Base-by-base conservation (phyloP, 257 asterid genomes). In the Lavandula angustifolia region DNA sequence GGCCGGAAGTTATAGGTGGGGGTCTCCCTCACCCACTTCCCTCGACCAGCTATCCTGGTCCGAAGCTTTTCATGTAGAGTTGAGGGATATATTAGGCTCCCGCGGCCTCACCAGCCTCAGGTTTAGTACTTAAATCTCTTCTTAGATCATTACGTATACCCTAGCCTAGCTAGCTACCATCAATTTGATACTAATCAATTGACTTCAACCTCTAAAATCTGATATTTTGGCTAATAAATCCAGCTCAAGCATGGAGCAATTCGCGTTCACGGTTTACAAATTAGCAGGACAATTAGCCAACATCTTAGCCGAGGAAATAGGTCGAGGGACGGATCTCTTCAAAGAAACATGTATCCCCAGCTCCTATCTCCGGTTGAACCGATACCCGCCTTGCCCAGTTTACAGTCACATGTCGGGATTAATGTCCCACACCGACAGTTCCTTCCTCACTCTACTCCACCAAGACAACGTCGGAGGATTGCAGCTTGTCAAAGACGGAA, bases 381-480 rank as follows among this genome's bases (percentile, higher is more conserved):
- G 96, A 52, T 92, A 92, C 43, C 96, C 92, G 7, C 54, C 82
- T 6, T 92, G 98, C 31, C 89, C 86, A 4, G 48, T 70, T 0
- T 49, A 86, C 73, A 79, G 82, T 31, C 76, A 75, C 9, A 65
- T 85, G 61, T 71, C 74, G 10, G 98, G 98, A 3, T 59, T 92
- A 54, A 75, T 79, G 77, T 87, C 98, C 31, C 98, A 92, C 50
- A 86, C 98, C 1, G 98, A 92, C 64, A 86, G 92, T 57, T 92
- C 84, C 52, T 88, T 92, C 80, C 85, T 92, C 61, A 92, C 96
- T 0, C 79, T 92, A 0, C 13, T 92, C 35, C 92, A 89, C 66
- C 96, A 92, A 54, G 98, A 92, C 72, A 66, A 73, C 8, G 81
- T 88, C 31, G 98, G 96, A 40, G 98, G 98, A 2, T 68, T 92